Percentiles rank a stretch among this genome's conserved stretches.
phyloP scores from a whole-genome alignment of 2,329 filamentous ascomycete genomes.

The Xylariaceae sp. region DNA sequence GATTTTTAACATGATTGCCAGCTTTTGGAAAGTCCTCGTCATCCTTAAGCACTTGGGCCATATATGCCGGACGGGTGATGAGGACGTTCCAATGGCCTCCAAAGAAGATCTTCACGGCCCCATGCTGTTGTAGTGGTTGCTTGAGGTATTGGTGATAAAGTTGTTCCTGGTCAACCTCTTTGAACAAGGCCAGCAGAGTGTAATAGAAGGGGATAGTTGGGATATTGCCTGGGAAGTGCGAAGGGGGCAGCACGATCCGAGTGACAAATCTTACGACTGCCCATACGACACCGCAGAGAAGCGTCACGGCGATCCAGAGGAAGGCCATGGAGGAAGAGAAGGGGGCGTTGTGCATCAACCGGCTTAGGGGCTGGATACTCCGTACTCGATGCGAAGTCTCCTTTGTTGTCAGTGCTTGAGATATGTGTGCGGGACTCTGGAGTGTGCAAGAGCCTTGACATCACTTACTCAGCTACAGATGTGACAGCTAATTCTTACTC shows the following conservation, averaged over 20 bases:
- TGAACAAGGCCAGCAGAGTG: slow-evolving; percentile 40
- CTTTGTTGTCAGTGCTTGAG: too few relatives aligned
- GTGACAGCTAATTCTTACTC: too few relatives aligned
- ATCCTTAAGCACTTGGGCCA: slow-evolving; percentile 38
- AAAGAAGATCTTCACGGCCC: slow-evolving; percentile 49
- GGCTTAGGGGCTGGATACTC: too few relatives aligned
- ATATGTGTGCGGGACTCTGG: too few relatives aligned
- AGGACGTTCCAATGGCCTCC: slow-evolving; percentile 48
- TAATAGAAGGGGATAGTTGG: slow-evolving; percentile 45
- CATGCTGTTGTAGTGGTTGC: slow-evolving; percentile 36
- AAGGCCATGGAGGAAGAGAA: background rate
- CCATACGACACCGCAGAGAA: background rate
- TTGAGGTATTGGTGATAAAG: slow-evolving; percentile 40
- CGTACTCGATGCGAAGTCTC: too few relatives aligned
- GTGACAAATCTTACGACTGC: background rate
- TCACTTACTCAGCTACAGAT: too few relatives aligned
- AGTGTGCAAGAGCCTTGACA: too few relatives aligned
- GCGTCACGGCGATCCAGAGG: background rate
- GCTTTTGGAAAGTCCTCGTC: slow-evolving; percentile 36
- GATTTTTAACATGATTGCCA: slow-evolving; percentile 42
- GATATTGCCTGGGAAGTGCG: slow-evolving; percentile 35
- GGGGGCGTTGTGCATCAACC: too few relatives aligned
- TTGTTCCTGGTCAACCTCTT: slow-evolving; percentile 42
- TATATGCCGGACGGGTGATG: slow-evolving; percentile 41
- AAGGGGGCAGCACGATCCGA: slow-evolving; percentile 20